A percentile compares a stretch with the other conserved stretches of the same genome.
These are phyloP conservation scores for Annulohypoxylon bovei DNA, from an alignment of 495 filamentous ascomycete genomes.

Conservation along the genomic window DNA sequence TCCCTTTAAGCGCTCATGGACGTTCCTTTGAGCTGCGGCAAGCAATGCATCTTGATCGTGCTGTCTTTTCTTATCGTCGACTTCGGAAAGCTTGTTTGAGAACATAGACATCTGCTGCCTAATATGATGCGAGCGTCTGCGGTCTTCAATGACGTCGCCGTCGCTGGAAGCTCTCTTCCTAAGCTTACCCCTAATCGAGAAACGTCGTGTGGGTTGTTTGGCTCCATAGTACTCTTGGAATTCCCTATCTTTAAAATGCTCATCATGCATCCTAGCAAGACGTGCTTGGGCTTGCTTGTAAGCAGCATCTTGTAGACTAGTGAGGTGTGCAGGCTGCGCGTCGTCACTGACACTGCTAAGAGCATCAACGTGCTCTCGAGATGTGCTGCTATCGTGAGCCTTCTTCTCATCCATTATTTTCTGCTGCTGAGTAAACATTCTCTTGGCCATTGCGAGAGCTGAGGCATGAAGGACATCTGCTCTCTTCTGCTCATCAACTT, in stretches of 20 bases:
- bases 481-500: constrained; percentile 76
- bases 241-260: constrained; percentile 64
- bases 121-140: constrained; percentile 73
- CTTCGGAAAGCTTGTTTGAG: constrained; percentile 69
- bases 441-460: constrained; percentile 85
- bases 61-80: constrained; percentile 79
- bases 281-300: constrained; percentile 86
- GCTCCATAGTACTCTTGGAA: constrained; percentile 81
- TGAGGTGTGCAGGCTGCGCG: constrained; percentile 52
- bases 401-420: constrained; percentile 61
- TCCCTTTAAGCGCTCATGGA: constrained; percentile 75
- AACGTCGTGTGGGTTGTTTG: constrained; percentile 52
- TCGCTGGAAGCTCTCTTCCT: constrained; percentile 77
- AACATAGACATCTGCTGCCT: constrained; percentile 83
- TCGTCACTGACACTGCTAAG: constrained; percentile 48
- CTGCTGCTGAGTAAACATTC: constrained; percentile 78
- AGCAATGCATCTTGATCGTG: constrained; percentile 78
- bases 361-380: constrained; percentile 42
- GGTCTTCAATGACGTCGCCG: constrained; percentile 70
- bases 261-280: constrained; percentile 79
- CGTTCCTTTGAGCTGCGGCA: constrained; percentile 83
- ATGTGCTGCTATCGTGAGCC: constrained; percentile 40
- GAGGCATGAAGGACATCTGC: constrained; percentile 79
- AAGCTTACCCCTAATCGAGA: constrained; percentile 63
- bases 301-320: constrained; percentile 81